phyloP scores from a whole-genome alignment of 2,329 filamentous ascomycete genomes.

The Fusarium armeniacum region DNA sequence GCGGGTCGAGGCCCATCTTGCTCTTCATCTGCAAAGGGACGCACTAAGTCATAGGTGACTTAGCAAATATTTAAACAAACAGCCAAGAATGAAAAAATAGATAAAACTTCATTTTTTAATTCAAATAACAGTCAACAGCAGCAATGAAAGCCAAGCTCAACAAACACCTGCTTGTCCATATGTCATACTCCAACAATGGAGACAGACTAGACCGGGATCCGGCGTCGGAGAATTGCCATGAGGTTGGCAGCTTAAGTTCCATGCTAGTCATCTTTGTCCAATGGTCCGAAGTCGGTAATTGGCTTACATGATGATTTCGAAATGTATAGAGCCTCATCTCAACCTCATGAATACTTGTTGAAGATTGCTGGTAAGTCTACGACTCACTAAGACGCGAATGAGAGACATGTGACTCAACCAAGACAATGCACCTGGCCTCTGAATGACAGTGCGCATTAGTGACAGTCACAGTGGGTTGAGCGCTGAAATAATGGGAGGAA shows the following conservation, averaged over 20 bases:
- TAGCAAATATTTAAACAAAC: too few relatives aligned
- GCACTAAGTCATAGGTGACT: accelerated
- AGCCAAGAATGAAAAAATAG: too few relatives aligned
- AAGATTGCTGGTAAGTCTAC: accelerated
- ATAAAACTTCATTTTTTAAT: too few relatives aligned
- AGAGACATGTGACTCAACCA: not conserved
- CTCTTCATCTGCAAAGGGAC: too few relatives aligned
- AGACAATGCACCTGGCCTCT: not conserved
- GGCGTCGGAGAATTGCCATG: accelerated
- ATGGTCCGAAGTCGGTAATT: too few relatives aligned
- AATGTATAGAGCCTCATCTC: not conserved
- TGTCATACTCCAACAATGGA: not conserved
- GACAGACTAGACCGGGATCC: not conserved
- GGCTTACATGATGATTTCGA: not conserved
- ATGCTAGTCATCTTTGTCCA: not conserved
- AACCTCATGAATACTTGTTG: too few relatives aligned
- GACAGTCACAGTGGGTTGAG: not conserved
- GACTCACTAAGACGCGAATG: too few relatives aligned
- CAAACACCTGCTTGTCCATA: not conserved
- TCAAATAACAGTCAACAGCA: too few relatives aligned
- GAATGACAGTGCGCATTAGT: not conserved
- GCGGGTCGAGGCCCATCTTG: too few relatives aligned
- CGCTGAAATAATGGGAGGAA: not conserved
- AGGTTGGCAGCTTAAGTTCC: too few relatives aligned
- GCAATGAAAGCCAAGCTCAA: too few relatives aligned